Conservation (phyloP, 257 asterid genomes). For the Petunia axillaris region DNA sequence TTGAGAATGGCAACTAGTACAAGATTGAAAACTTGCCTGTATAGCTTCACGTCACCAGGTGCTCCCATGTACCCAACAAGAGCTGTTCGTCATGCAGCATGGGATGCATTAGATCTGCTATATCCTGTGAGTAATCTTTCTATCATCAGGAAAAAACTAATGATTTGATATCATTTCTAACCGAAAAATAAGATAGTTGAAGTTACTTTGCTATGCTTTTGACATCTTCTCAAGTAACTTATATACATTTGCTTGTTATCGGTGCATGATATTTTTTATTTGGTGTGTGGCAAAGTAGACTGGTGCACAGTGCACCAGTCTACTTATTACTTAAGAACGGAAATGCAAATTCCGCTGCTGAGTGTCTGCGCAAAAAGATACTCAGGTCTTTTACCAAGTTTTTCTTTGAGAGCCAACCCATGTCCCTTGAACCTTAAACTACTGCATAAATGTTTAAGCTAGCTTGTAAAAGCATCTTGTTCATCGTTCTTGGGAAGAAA, state of each 20-base stretch:
- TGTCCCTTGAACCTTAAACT: not conserved
- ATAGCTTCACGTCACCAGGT: slow-evolving; percentile 98
- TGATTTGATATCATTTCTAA: not conserved
- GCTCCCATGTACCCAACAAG: slow-evolving; percentile 98
- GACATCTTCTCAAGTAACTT: not conserved
- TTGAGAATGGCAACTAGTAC: slow-evolving; percentile 89
- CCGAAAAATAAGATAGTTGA: not conserved
- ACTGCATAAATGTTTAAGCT: not conserved
- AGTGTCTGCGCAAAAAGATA: not conserved
- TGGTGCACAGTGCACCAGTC: slow-evolving; percentile 12
- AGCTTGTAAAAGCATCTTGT: not conserved
- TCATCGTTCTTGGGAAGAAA: not conserved
- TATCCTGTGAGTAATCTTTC: slow-evolving; percentile 73
- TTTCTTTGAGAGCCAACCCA: not conserved
- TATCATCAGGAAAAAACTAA: slow-evolving; percentile 9
- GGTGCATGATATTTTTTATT: not conserved
- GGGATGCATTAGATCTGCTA: slow-evolving; percentile 86
- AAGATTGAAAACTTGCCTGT: slow-evolving; percentile 84
- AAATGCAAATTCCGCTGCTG: not conserved
- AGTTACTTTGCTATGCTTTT: not conserved
- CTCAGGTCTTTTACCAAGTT: not conserved
- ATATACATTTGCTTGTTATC: not conserved
- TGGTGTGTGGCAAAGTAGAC: not conserved
- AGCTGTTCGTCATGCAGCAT: slow-evolving; percentile 98
- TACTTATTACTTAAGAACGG: not conserved